Evolutionary conservation across 768 basidiomycete species (phyloP), one percentile per base, ranked within the genome.

Genomic region (Serendipita indica): DNA sequence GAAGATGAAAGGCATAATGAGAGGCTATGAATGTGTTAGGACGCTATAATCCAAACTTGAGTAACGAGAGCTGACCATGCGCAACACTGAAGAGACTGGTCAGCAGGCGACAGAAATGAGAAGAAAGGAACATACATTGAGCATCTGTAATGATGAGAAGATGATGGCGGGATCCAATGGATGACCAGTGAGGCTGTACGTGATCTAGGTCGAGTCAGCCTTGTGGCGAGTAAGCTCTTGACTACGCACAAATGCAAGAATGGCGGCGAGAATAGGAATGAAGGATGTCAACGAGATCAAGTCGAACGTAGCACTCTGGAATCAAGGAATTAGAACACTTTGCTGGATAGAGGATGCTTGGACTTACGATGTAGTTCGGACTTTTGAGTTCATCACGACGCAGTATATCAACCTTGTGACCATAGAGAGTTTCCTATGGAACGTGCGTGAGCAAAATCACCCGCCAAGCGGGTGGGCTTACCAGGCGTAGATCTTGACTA

Each of bases 401-500:
- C 57, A 77, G 64, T 1, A 64, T 65, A 28, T 70, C 70, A 27
- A 79, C 74, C 57, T 73, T 71, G 22, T 71, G 64, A 1, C 68
- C 66, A 62, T 79, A 81, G 22, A 52, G 45, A 16, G 16, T 34
- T 54, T 60, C 45, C 59, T 49, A 52, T 7, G 33, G 28, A 30
- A 25, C n/a, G 22, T 20, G n/a, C 30, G 25, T 16, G 32, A 4
- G 34, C 34, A 12, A 4, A n/a, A 57, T 3, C 5, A n/a, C n/a
- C 13, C 14, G 27, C 14, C 34, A 20, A 4, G 13, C 7, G 12
- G 60, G 79, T 79, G n/a, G 20, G 35, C 27, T 54, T 81, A 80
- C 76, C 79, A 83, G 0, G 78, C 78, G 64, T 80, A 83, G 28
- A 75, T 69, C 67, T 85, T 85, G 64, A 85, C 74, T 3, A 83